Percentiles rank a stretch among this genome's conserved stretches.
Evolutionary conservation across 306 rosid species (phyloP).

Genomic region (Vigna angularis): DNA sequence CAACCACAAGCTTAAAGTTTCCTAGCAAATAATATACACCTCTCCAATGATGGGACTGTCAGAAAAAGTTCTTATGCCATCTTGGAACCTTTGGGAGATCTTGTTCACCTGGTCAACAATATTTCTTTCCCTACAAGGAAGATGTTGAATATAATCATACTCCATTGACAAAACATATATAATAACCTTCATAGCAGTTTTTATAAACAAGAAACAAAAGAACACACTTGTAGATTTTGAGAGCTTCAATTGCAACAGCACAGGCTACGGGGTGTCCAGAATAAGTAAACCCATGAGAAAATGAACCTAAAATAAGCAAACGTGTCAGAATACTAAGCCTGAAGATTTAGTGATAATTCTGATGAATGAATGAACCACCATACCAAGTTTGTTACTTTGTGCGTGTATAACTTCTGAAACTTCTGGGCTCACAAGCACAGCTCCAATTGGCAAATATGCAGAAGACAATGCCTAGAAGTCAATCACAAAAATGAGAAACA

Average conservation of each 20-base stretch:
- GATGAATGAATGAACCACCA: constrained; percentile 26
- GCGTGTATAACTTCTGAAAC: constrained; percentile 80
- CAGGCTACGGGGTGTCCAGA: constrained; percentile 92
- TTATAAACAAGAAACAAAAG: constrained; percentile 27
- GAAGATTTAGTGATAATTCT: background rate
- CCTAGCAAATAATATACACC: constrained; percentile 54
- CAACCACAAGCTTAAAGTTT: constrained; percentile 32
- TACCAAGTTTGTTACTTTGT: constrained; percentile 93
- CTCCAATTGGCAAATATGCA: constrained; percentile 90
- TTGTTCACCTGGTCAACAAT: constrained; percentile 62
- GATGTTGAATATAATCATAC: constrained; percentile 30
- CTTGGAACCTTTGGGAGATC: constrained; percentile 81
- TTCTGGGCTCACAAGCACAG: constrained; percentile 90
- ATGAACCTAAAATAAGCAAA: constrained; percentile 53
- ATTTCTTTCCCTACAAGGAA: constrained; percentile 80
- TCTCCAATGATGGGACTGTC: constrained; percentile 93
- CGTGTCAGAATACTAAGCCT: constrained; percentile 34
- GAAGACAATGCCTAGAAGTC: constrained; percentile 88
- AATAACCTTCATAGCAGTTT: constrained; percentile 21
- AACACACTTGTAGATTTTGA: constrained; percentile 87
- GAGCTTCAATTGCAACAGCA: constrained; percentile 92
- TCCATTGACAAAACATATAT: constrained; percentile 11
- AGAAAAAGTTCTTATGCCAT: constrained; percentile 77
- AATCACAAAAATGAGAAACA: constrained; percentile 39
- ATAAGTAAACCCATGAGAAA: constrained; percentile 93